Base-by-base conservation (phyloP, 2,329 filamentous ascomycete genomes). In the Aureobasidium mangrovei region DNA sequence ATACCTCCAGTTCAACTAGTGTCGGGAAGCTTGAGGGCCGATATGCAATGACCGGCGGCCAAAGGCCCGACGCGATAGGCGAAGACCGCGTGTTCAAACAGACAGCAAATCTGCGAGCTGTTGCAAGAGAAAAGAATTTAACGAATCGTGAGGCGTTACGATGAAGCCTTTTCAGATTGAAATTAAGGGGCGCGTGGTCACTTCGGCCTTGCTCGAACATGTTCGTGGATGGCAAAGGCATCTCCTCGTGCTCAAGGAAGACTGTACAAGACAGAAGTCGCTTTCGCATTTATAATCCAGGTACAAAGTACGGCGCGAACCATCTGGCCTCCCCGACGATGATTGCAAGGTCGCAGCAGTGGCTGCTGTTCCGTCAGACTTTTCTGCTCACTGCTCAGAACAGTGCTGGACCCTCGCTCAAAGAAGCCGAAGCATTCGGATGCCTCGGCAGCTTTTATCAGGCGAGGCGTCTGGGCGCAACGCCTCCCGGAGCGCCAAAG, bases 11-110 rank as follows among this genome's bases (percentile, higher is more conserved):
- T 18, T 18, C 18, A 18, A 1, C 18, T 1, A 18, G 18, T 18
- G 18, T 18, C 18, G 18, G 18, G 18, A 18, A 18, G 18, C 18
- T 18, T 18, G 18, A 18, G 18, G 18, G 18, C 18, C 18, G 18
- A 18, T 18, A 1, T 18, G 18, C 18, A 18, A n/a, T 1, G 36
- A 7, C 5, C 38, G 47, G 27, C n/a, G 46, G n/a, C 4, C 7
- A 49, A 49, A 49, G 46, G 46, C 12, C 46, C 46, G 46, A 49
- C 40, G 24, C 8, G n/a, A 7, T 49, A 49, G 36, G 46, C 46
- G 46, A 49, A 29, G 8, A 29, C n/a, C 46, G 36, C 46, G 38
- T 33, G 47, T 51, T 18, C 29, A 28, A 42, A 24, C 18, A n/a
- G 18, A 35, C 10, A 51, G 38, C 47, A 32, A 51, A 51, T 51